Evolutionary conservation across 164 flowering plant genomes (phyloP).

Genomic region (Taxillus chinensis): DNA sequence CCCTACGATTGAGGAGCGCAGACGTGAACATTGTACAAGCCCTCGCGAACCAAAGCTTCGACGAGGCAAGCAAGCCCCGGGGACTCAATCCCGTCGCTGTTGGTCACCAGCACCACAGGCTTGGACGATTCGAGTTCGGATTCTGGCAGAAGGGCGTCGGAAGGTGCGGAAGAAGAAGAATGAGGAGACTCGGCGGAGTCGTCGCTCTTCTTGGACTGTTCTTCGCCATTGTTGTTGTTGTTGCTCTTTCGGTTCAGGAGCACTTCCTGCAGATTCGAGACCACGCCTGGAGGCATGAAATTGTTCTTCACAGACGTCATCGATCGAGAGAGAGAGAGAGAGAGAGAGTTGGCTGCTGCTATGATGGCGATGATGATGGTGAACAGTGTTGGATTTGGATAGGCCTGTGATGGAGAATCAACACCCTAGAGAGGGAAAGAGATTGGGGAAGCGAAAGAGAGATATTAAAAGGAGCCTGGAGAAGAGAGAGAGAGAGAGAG

Average conservation of each 20-base stretch:
- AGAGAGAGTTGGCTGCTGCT: not conserved
- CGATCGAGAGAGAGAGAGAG: slow-evolving; percentile 6
- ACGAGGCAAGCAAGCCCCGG: slow-evolving; percentile 68
- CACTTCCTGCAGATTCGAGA: slow-evolving; percentile 73
- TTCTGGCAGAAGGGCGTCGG: slow-evolving; percentile 5
- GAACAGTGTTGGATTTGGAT: not conserved
- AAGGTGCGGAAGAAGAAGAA: slow-evolving; percentile 2
- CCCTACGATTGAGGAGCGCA: slow-evolving; percentile 89
- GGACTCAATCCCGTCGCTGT: slow-evolving; percentile 82
- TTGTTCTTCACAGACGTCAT: slow-evolving; percentile 57
- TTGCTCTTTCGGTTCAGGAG: slow-evolving; percentile 35
- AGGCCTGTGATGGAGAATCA: slow-evolving; percentile 6
- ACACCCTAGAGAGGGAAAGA: slow-evolving; percentile 25
- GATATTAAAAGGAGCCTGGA: too few species aligned
- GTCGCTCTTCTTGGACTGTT: slow-evolving; percentile 5
- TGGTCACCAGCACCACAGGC: slow-evolving; percentile 73
- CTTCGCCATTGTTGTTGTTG: slow-evolving; percentile 8
- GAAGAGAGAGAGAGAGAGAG: too few species aligned
- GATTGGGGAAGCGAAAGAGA: not conserved
- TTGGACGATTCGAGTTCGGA: slow-evolving; percentile 22
- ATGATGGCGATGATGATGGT: not conserved
- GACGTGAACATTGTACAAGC: slow-evolving; percentile 62
- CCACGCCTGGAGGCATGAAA: slow-evolving; percentile 63
- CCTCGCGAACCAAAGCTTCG: slow-evolving; percentile 56
- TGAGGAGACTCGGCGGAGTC: slow-evolving; percentile 11